Evolutionary conservation across 148 eudicot species (phyloP).

Genomic region (Nyssa sinensis): DNA sequence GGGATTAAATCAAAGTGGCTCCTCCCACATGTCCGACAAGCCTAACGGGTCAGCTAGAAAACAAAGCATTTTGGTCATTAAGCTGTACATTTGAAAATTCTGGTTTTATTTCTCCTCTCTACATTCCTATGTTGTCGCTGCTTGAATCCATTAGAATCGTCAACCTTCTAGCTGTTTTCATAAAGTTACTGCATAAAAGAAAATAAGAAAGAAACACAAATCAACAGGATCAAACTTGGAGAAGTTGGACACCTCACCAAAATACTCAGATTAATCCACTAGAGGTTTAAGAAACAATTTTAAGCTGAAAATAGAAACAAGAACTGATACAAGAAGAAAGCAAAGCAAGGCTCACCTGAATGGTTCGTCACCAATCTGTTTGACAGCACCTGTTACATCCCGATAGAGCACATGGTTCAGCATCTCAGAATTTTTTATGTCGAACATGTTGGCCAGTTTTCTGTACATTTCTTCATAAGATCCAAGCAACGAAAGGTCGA

Average conservation of each 20-base stretch:
- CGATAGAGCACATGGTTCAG: conserved; percentile 55
- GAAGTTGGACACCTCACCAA: too few relatives aligned
- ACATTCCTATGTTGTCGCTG: conserved; percentile 30
- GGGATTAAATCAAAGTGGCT: conserved; percentile 17
- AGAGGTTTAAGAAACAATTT: too few relatives aligned
- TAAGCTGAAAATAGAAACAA: too few relatives aligned
- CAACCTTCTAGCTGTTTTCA: too few relatives aligned
- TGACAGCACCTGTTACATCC: conserved; percentile 48
- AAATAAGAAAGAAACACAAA: not conserved
- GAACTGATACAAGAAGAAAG: not conserved
- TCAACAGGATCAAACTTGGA: not conserved
- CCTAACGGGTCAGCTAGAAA: too few relatives aligned
- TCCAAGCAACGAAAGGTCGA: conserved; percentile 54
- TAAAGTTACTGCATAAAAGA: too few relatives aligned
- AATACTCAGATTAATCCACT: too few relatives aligned
- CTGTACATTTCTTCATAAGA: conserved; percentile 70
- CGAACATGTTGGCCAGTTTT: conserved; percentile 60
- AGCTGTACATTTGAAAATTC: conserved; percentile 50
- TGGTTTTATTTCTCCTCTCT: conserved; percentile 19
- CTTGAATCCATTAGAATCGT: too few relatives aligned
- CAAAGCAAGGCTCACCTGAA: too few relatives aligned
- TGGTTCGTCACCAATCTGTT: conserved; percentile 14
- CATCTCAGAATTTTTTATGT: conserved; percentile 53
- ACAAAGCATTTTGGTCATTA: conserved; percentile 25
- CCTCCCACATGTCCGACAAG: too few relatives aligned